Percentiles rank a stretch among this genome's conserved stretches.
Evolutionary conservation across 768 basidiomycete species (phyloP).

Genomic region (Leccinellum luteum): DNA sequence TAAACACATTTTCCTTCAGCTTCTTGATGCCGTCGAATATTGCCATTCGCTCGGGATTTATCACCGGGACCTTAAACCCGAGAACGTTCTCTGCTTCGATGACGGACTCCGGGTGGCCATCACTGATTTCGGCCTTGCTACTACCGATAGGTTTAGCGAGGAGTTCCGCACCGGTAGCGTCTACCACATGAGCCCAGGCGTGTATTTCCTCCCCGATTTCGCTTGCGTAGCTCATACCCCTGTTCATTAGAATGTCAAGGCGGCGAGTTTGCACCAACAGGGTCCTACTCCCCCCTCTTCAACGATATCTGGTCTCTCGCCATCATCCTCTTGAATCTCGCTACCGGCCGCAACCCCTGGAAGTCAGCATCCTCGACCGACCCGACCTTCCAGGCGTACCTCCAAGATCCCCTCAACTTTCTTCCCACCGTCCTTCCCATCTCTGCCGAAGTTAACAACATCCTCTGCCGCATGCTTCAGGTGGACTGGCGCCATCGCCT

Average conservation of each 20-base stretch:
- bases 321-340: slow-evolving; percentile 93
- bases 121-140: slow-evolving; percentile 95
- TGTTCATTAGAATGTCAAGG: slow-evolving; percentile 74
- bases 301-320: slow-evolving; percentile 98
- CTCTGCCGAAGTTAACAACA: slow-evolving; percentile 66
- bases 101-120: slow-evolving; percentile 75
- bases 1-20: slow-evolving; percentile 87
- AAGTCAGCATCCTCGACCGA: slow-evolving; percentile 80
- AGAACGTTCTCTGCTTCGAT: slow-evolving; percentile 88
- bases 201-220: slow-evolving; percentile 21
- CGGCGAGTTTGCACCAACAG: slow-evolving; percentile 57
- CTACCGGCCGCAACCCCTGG: slow-evolving; percentile 96
- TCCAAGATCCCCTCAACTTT: slow-evolving; percentile 72
- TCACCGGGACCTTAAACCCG: slow-evolving; percentile 97
- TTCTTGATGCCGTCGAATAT: slow-evolving; percentile 90
- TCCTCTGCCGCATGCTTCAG: slow-evolving; percentile 72
- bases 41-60: slow-evolving; percentile 91
- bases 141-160: slow-evolving; percentile 76
- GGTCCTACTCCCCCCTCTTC: slow-evolving; percentile 77
- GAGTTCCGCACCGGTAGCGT: slow-evolving; percentile 96
- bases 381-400: slow-evolving; percentile 86
- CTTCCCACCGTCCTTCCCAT: slow-evolving; percentile 85
- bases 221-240: slow-evolving; percentile 22
- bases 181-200: slow-evolving; percentile 98
- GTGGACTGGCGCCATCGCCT: slow-evolving; percentile 60